Percentiles rank a stretch among this genome's conserved stretches.
Conservation (phyloP, 73 alveolate genomes). For the Urostyla sp. region DNA sequence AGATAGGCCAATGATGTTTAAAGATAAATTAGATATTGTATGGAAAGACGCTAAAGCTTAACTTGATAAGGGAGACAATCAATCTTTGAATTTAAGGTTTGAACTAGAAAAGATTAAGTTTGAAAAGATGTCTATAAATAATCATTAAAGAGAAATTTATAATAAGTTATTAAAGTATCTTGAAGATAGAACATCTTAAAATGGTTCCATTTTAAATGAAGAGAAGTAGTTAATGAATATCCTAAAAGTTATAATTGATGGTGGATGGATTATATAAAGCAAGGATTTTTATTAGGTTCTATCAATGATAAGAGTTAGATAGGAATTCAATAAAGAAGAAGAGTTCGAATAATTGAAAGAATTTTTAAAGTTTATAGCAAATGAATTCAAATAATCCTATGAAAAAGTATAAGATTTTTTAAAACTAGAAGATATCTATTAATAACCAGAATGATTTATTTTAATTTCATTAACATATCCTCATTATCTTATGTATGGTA, state of each 20-base stretch:
- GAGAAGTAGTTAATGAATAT: conserved; percentile 47
- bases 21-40: conserved; percentile 41
- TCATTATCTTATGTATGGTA: no score
- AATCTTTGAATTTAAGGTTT: conserved; percentile 16
- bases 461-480: no score
- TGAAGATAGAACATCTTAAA: conserved; percentile 19
- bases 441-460: no score
- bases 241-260: conserved; percentile 31
- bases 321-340: neutral
- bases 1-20: conserved; percentile 48
- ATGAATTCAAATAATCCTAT: no score
- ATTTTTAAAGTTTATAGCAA: no score
- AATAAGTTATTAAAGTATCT: conserved; percentile 25
- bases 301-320: neutral
- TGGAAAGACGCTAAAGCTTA: conserved; percentile 16
- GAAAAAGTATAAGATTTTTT: no score
- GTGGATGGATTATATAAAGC: conserved; percentile 44
- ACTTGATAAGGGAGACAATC: neutral
- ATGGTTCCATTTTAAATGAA: conserved; percentile 22
- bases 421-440: no score
- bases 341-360: no score
- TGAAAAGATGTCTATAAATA: conserved; percentile 3
- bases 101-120: conserved; percentile 28
- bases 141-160: conserved; percentile 21
- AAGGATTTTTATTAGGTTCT: neutral